phyloP scores from a whole-genome alignment of 805 yeast genomes.

The Clavispora fructus region DNA sequence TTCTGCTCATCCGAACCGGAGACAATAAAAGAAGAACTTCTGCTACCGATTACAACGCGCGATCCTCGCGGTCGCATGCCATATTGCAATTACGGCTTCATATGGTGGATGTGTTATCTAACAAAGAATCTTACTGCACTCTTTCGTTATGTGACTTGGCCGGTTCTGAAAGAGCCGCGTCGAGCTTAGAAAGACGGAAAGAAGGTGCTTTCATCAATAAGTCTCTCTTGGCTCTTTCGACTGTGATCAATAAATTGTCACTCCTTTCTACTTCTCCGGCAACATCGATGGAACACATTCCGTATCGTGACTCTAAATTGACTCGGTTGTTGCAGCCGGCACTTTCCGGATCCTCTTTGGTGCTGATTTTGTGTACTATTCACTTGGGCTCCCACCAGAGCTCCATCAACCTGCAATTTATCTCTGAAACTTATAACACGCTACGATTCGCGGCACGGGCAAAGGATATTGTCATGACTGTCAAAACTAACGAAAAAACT shows the following conservation, averaged over 20 bases:
- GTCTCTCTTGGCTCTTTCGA: conserved; percentile 82
- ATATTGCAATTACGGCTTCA: conserved; percentile 65
- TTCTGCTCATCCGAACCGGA: conserved; percentile 58
- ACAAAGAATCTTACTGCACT: conserved; percentile 46
- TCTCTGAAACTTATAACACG: conserved; percentile 82
- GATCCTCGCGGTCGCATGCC: conserved; percentile 91
- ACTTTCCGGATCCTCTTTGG: conserved; percentile 77
- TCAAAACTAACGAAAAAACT: conserved; percentile 44
- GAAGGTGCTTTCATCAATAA: conserved; percentile 94
- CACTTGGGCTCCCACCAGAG: conserved; percentile 46
- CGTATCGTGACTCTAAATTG: conserved; percentile 88
- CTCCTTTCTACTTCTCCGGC: conserved; percentile 19
- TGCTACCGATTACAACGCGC: conserved; percentile 82
- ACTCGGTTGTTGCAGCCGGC: conserved; percentile 91
- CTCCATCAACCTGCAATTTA: conserved; percentile 33
- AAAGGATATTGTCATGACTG: conserved; percentile 72
- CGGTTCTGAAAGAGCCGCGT: conserved; percentile 81
- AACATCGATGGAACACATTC: conserved; percentile 57
- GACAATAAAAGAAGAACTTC: conserved; percentile 74
- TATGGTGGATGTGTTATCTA: conserved; percentile 35
- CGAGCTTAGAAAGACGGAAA: conserved; percentile 73
- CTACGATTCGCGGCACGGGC: conserved; percentile 91
- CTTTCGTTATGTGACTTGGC: conserved; percentile 91
- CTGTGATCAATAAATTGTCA: conserved; percentile 81
- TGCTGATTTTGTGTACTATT: conserved; percentile 82